Evolutionary conservation across 805 yeast species (phyloP).

Genomic region (Wickerhamiella vanderwaltii): DNA sequence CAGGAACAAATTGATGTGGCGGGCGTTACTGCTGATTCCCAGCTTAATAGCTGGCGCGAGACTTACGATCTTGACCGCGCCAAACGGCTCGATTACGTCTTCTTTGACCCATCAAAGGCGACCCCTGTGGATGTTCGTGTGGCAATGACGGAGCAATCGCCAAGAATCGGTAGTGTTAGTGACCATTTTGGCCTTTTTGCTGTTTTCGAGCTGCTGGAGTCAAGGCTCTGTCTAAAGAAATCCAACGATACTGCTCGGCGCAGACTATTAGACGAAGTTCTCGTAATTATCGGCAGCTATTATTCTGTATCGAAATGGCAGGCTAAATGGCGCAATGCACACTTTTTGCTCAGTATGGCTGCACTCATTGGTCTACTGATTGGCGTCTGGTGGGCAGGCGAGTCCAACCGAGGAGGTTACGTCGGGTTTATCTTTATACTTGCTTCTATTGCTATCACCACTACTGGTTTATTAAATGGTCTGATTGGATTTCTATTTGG

Average conservation of each 20-base stretch:
- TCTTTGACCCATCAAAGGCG: slow-evolving; percentile 48
- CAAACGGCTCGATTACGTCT: slow-evolving; percentile 79
- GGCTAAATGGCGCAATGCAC: slow-evolving; percentile 48
- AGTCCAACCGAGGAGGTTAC: slow-evolving; percentile 38
- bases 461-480: slow-evolving; percentile 64
- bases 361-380: slow-evolving; percentile 43
- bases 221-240: neutral
- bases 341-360: slow-evolving; percentile 46
- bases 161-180: slow-evolving; percentile 63
- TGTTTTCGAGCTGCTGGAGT: slow-evolving; percentile 13
- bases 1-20: slow-evolving; percentile 54
- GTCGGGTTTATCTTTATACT: slow-evolving; percentile 54
- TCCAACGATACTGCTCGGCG: slow-evolving; percentile 1
- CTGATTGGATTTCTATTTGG: slow-evolving; percentile 71
- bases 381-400: slow-evolving; percentile 47
- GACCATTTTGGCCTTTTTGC: slow-evolving; percentile 73
- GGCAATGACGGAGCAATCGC: slow-evolving; percentile 56
- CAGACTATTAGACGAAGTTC: slow-evolving; percentile 37
- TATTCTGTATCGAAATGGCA: slow-evolving; percentile 46
- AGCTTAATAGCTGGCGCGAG: slow-evolving; percentile 75
- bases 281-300: slow-evolving; percentile 37
- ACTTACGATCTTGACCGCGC: slow-evolving; percentile 49
- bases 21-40: slow-evolving; percentile 85
- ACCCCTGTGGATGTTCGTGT: slow-evolving; percentile 53
- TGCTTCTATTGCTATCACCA: slow-evolving; percentile 41